Base-by-base conservation (phyloP, 768 basidiomycete species). In the Heimioporus sp. region DNA sequence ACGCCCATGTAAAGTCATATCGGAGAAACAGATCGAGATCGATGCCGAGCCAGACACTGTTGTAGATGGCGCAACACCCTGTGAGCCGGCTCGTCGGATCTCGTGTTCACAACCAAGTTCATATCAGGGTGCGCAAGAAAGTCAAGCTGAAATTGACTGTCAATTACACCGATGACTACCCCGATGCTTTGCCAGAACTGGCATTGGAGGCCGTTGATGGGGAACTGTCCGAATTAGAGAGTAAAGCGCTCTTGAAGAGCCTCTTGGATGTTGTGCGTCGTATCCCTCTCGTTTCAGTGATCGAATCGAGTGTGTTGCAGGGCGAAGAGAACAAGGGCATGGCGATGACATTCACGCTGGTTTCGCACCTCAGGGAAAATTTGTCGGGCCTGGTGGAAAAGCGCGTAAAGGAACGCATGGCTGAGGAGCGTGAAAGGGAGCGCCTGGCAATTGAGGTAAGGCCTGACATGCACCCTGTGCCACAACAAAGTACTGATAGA, bases 331-430 rank as follows among this genome's bases (percentile, higher is more conserved):
- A 90, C 67, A 63, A 92, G 19, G 92, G 92, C 39, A 95, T 95
- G 87, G 94, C 97, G 3, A 98, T 98, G 94, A 95, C 94, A 16
- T 99, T 97, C 65, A 93, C 96, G 0, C 76, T 99, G 16, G 86
- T 93, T 11, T 87, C 90, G 0, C 86, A 89, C 60, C 79, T 97
- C 41, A 79, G 89, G 57, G 94, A 98, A 69, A 76, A 82, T 45
- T 73, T 98, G 15, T 80, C 85, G 5, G 62, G 65, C 16, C 71
- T 95, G 21, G 80, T 92, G 34, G 79, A 78, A 36, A 62, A 70
- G 40, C 80, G 91, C 56, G 75, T 74, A 17, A 83, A 83, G 51
- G 77, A 69, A 52, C 76, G 72, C 55, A 75, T 77, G 48, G 74
- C 76, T 56, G 84, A 81, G 62, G 91, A 85, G 48, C 77, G 66